phyloP scores from a whole-genome alignment of 2,329 filamentous ascomycete species.

The Penicillium italicum region DNA sequence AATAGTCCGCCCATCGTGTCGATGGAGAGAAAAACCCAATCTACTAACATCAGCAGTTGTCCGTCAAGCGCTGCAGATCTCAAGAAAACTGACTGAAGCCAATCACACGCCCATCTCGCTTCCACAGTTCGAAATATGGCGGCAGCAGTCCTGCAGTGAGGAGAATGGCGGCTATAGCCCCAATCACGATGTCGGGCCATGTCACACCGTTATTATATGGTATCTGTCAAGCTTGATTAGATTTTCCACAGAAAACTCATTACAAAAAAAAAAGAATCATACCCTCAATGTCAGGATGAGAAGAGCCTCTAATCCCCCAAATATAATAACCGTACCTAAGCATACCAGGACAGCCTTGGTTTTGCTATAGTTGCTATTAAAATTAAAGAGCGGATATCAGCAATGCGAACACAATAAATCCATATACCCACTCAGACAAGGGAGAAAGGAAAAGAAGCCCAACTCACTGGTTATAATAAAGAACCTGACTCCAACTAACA shows the following conservation, averaged over 20 bases:
- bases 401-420: neutral
- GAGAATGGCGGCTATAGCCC: constrained; percentile 56
- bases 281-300: constrained; percentile 58
- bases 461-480: constrained; percentile 50
- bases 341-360: constrained; percentile 48
- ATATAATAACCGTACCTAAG: constrained; percentile 41
- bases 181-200: constrained; percentile 55
- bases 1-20: constrained; percentile 62
- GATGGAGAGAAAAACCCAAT: constrained; percentile 57
- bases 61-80: neutral
- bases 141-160: constrained; percentile 56
- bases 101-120: constrained; percentile 58
- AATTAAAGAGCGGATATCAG: neutral
- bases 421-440: neutral
- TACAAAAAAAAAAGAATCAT: constrained; percentile 14
- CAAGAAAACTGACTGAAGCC: constrained; percentile 51
- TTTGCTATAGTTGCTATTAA: constrained; percentile 34
- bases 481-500: constrained; percentile 52
- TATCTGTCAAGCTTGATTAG: constrained; percentile 31
- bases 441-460: neutral
- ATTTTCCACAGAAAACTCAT: neutral
- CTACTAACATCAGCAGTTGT: constrained; percentile 29
- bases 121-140: constrained; percentile 61
- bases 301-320: constrained; percentile 54
- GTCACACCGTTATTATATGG: constrained; percentile 53